A percentile compares a stretch with the other conserved stretches of the same genome.
phyloP scores from a whole-genome alignment of 2,329 filamentous ascomycete genomes.

The Pseudogymnoascus sp. region DNA sequence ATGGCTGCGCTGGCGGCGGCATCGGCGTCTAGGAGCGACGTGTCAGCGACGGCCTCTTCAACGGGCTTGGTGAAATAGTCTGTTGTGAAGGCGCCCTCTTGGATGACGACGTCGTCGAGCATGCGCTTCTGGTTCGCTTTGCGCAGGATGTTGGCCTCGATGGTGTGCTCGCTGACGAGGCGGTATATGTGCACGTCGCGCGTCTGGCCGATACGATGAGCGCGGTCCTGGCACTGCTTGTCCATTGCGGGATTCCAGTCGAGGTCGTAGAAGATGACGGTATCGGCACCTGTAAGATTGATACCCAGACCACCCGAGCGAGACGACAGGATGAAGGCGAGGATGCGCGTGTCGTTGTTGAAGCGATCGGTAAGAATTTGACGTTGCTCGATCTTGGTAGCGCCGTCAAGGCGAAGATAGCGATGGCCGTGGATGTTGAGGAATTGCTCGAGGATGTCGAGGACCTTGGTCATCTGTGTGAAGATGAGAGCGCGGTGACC shows the following conservation, averaged over 20 bases:
- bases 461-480: slow-evolving; percentile 97
- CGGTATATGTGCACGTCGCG: slow-evolving; percentile 97
- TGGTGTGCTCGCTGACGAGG: slow-evolving; percentile 85
- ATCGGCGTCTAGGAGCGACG: slow-evolving; percentile 49
- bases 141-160: slow-evolving; percentile 94
- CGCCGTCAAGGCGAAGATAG: slow-evolving; percentile 92
- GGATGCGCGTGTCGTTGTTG: slow-evolving; percentile 86
- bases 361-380: slow-evolving; percentile 95
- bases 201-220: slow-evolving; percentile 94
- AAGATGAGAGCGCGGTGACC: slow-evolving; percentile 96
- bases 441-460: slow-evolving; percentile 96
- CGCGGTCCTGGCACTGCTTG: slow-evolving; percentile 96
- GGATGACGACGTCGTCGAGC: slow-evolving; percentile 95
- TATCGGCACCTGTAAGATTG: slow-evolving; percentile 93
- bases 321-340: slow-evolving; percentile 92
- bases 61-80: slow-evolving; percentile 82
- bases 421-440: slow-evolving; percentile 97
- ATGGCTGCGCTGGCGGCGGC: slow-evolving; percentile 75
- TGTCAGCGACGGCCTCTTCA: slow-evolving; percentile 59
- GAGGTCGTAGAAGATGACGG: slow-evolving; percentile 97
- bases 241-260: slow-evolving; percentile 99
- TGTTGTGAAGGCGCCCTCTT: slow-evolving; percentile 95
- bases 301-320: slow-evolving; percentile 91
- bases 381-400: slow-evolving; percentile 90
- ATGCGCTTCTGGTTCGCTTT: slow-evolving; percentile 97